phyloP scores from a whole-genome alignment of 805 yeast genomes.

The Candida ponderosae region DNA sequence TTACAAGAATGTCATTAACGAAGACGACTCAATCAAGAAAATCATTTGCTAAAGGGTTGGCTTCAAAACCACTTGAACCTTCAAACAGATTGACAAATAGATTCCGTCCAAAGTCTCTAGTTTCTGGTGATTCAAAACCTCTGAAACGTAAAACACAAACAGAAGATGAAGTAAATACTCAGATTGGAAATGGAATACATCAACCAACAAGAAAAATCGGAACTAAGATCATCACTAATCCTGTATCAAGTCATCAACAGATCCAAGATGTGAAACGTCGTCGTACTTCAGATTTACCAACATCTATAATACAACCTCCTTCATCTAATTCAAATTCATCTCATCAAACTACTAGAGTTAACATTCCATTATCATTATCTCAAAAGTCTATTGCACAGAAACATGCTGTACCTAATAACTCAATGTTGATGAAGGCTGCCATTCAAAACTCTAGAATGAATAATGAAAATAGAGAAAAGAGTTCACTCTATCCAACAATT shows the following conservation, averaged over 20 bases:
- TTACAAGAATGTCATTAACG: slow-evolving; percentile 16
- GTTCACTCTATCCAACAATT: slow-evolving; percentile 6
- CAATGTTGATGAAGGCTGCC: slow-evolving; percentile 25
- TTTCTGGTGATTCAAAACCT: slow-evolving; percentile 6
- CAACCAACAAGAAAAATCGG: slow-evolving; percentile 18
- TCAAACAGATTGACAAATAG: slow-evolving; percentile 5
- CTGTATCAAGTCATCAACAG: slow-evolving; percentile 7
- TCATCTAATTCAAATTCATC: no score
- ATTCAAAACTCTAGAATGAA: slow-evolving; percentile 24
- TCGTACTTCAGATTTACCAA: slow-evolving; percentile 16
- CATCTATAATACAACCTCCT: slow-evolving; percentile 7
- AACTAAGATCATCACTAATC: slow-evolving; percentile 15
- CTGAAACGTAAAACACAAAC: slow-evolving; percentile 12
- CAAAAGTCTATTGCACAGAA: slow-evolving; percentile 1
- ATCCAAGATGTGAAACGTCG: slow-evolving; percentile 16
- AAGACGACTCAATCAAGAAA: slow-evolving; percentile 11
- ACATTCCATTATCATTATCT: slow-evolving; percentile 2
- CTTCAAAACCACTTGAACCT: slow-evolving; percentile 12
- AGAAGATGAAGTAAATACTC: slow-evolving; percentile 10
- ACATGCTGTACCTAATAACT: slow-evolving; percentile 9
- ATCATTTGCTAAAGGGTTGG: slow-evolving; percentile 12
- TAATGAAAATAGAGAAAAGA: slow-evolving; percentile 7
- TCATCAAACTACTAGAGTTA: slow-evolving; percentile 1
- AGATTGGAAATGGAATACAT: not conserved
- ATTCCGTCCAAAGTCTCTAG: slow-evolving; percentile 12